A percentile compares a stretch with the other conserved stretches of the same genome.
Conservation (phyloP, 2,329 filamentous ascomycete genomes). For the Trichoderma guizhouense region DNA sequence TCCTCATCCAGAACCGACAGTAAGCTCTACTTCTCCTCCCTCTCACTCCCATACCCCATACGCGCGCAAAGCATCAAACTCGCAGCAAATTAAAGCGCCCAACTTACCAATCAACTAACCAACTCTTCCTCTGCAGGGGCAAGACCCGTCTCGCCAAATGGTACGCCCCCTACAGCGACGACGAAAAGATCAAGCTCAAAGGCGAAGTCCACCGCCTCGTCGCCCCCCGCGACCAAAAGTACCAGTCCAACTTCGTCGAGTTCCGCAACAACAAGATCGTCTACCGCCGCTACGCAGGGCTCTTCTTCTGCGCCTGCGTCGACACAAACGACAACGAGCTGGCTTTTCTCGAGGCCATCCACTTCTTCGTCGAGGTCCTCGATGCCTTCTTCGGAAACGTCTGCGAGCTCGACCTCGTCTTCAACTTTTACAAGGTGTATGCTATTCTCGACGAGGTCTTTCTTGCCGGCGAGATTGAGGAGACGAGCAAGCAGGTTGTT, state of each 20-base stretch:
- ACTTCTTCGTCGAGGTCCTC: conserved; percentile 98
- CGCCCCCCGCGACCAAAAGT: conserved; percentile 95
- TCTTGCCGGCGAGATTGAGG: conserved; percentile 94
- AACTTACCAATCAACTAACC: neutral
- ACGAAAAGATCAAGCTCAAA: conserved; percentile 98
- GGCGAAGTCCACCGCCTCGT: conserved; percentile 98
- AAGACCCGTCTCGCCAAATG: conserved; percentile 98
- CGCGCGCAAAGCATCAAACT: neutral
- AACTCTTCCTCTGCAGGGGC: conserved; percentile 57
- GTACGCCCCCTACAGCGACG: conserved; percentile 98
- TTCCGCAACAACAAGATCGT: conserved; percentile 93
- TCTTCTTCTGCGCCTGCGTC: conserved; percentile 99
- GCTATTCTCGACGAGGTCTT: conserved; percentile 98
- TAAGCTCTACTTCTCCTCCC: conserved; percentile 35
- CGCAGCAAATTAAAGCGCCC: neutral
- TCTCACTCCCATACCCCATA: neutral
- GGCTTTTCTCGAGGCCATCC: conserved; percentile 93
- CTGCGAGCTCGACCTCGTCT: conserved; percentile 90
- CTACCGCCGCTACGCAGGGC: conserved; percentile 92
- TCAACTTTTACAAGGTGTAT: conserved; percentile 86
- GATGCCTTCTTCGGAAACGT: conserved; percentile 99
- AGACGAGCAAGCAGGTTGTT: conserved; percentile 98
- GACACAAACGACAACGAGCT: conserved; percentile 99
- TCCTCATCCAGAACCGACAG: conserved; percentile 88
- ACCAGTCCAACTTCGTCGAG: conserved; percentile 99